Conservation (phyloP, 2,329 filamentous ascomycete species). For the Penicillium brasilianum region DNA sequence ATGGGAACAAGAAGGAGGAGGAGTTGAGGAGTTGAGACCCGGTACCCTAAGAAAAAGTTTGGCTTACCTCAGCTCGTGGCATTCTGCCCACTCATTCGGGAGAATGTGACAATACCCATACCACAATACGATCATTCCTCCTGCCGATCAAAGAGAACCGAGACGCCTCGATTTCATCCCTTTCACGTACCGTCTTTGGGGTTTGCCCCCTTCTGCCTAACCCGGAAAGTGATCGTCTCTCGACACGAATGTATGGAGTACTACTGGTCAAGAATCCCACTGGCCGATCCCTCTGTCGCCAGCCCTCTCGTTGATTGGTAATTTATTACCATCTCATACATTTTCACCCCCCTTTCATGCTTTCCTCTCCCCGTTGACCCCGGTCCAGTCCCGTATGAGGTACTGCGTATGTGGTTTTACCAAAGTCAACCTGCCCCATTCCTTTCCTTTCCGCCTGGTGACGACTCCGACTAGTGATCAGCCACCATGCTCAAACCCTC, state of each 20-base stretch:
- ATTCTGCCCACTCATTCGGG: not conserved
- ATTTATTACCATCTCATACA: not conserved
- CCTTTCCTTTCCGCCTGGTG: slow-evolving; percentile 34
- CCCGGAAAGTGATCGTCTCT: slow-evolving; percentile 26
- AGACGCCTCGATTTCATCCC: slow-evolving; percentile 23
- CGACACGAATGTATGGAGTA: not conserved
- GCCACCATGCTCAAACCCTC: slow-evolving; percentile 38
- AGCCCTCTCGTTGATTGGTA: slow-evolving; percentile 8
- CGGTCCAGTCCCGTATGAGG: not conserved
- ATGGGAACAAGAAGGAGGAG: too few relatives aligned
- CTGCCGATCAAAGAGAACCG: slow-evolving; percentile 23
- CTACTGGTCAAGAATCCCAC: not conserved
- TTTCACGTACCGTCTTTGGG: slow-evolving; percentile 17
- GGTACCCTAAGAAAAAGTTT: not conserved
- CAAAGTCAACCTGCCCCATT: slow-evolving; percentile 25
- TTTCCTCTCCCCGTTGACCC: slow-evolving; percentile 18
- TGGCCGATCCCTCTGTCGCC: slow-evolving; percentile 4
- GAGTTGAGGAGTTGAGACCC: too few relatives aligned
- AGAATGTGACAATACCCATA: slow-evolving; percentile 13
- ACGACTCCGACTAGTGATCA: slow-evolving; percentile 36
- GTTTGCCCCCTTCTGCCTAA: slow-evolving; percentile 11
- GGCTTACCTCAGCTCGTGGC: slow-evolving; percentile 1
- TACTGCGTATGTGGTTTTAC: not conserved
- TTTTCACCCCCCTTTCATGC: slow-evolving; percentile 4
- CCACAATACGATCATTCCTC: slow-evolving; percentile 24